A percentile compares a stretch with the other conserved stretches of the same genome.
Conservation (phyloP, 257 asterid genomes). For the Nicotiana paniculata region DNA sequence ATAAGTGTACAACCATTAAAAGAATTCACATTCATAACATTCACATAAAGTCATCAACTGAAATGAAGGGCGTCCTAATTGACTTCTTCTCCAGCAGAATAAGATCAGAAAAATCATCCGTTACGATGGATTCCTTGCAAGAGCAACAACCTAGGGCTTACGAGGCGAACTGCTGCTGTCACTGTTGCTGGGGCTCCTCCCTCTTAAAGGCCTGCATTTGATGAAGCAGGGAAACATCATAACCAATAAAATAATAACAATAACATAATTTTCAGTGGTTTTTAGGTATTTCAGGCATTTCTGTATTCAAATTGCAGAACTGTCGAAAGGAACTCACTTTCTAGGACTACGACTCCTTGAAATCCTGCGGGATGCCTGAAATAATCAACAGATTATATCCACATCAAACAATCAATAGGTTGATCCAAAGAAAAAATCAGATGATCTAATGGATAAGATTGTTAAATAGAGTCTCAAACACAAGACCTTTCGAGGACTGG, state of each 20-base stretch:
- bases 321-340: slow-evolving; percentile 18
- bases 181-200: slow-evolving; percentile 37
- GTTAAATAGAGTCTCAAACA: not conserved
- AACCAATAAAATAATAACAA: not conserved
- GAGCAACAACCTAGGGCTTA: slow-evolving; percentile 14
- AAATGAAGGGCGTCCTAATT: not conserved
- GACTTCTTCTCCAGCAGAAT: not conserved
- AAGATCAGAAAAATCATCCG: not conserved
- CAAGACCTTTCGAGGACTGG: slow-evolving; percentile 40
- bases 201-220: slow-evolving; percentile 28
- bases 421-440: not conserved
- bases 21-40: not conserved
- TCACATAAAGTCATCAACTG: not conserved
- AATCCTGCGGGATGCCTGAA: slow-evolving; percentile 34
- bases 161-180: slow-evolving; percentile 38
- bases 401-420: not conserved
- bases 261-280: not conserved
- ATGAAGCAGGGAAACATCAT: not conserved
- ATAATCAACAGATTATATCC: not conserved
- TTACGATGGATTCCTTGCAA: not conserved
- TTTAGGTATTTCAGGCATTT: not conserved
- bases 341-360: slow-evolving; percentile 49
- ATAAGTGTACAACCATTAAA: not conserved
- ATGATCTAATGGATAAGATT: not conserved
- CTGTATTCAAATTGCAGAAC: not conserved